Percentiles rank a stretch among this genome's conserved stretches.
Evolutionary conservation across 2,329 filamentous ascomycete genomes (phyloP).

Genomic region (Eutypella sp.): DNA sequence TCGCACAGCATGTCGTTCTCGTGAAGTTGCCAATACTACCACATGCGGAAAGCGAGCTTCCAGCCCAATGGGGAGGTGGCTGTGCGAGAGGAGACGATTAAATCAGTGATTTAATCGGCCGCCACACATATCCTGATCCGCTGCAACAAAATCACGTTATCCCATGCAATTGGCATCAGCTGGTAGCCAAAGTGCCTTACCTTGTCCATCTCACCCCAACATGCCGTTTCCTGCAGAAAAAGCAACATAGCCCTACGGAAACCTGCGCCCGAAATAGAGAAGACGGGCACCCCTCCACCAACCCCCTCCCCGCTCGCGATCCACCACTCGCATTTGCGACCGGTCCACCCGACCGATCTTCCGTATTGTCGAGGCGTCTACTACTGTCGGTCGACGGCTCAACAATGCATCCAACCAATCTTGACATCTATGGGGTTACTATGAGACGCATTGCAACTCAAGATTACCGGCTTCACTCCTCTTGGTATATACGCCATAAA

Average conservation of each 20-base stretch:
- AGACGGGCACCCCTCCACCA: neutral
- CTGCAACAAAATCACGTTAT: neutral
- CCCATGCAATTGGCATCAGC: neutral
- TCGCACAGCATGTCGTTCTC: neutral
- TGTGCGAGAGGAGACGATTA: neutral
- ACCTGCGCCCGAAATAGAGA: neutral
- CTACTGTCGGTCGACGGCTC: neutral
- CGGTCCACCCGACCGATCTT: slow-evolving; percentile 15
- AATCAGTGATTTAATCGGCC: neutral
- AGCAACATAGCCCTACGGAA: neutral
- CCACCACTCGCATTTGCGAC: slow-evolving; percentile 9
- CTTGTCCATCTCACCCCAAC: neutral
- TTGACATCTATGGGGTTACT: neutral
- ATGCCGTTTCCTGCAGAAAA: neutral
- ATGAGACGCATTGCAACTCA: neutral
- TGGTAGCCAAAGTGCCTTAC: neutral
- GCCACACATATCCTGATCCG: neutral
- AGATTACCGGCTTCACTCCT: neutral
- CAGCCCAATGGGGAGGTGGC: neutral
- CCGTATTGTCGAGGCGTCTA: slow-evolving; percentile 7
- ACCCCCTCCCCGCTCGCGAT: slow-evolving; percentile 1
- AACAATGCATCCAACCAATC: neutral
- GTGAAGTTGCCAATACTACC: neutral
- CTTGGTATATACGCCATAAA: neutral
- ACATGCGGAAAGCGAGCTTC: neutral